Conservation (phyloP, 768 basidiomycete genomes). For the Dentipellis sp. region DNA sequence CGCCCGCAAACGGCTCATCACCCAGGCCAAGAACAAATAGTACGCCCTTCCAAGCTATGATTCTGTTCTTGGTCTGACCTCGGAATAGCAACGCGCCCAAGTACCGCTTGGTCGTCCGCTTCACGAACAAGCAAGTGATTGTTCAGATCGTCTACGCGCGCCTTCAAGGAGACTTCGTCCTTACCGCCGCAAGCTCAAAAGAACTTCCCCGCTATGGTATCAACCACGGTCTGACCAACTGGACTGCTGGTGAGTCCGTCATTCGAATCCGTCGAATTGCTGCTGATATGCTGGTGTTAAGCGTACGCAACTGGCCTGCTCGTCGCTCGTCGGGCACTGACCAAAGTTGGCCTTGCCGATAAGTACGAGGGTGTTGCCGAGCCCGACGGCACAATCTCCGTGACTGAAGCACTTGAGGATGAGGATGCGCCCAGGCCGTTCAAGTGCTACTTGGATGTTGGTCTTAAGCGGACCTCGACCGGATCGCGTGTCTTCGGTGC, state of each 20-base stretch:
- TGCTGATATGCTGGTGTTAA: constrained; percentile 17
- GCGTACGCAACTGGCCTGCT: constrained; percentile 98
- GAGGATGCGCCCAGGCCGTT: constrained; percentile 98
- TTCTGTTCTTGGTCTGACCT: not conserved
- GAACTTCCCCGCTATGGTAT: constrained; percentile 96
- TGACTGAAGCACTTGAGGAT: constrained; percentile 82
- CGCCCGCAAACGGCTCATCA: constrained; percentile 92
- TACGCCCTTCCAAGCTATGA: constrained; percentile 23
- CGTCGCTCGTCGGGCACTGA: constrained; percentile 86
- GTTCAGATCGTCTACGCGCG: constrained; percentile 95
- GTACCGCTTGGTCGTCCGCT: constrained; percentile 97
- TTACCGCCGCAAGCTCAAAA: constrained; percentile 78
- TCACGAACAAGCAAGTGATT: constrained; percentile 96
- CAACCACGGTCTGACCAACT: constrained; percentile 97
- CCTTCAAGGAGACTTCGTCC: constrained; percentile 92
- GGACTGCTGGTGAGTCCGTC: constrained; percentile 72
- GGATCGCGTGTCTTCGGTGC: constrained; percentile 97
- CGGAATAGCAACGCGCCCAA: constrained; percentile 79
- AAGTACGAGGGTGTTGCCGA: constrained; percentile 94
- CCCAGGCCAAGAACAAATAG: constrained; percentile 99
- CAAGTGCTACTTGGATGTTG: constrained; percentile 98
- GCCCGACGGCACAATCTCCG: constrained; percentile 75
- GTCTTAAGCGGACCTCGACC: constrained; percentile 94
- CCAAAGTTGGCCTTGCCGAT: constrained; percentile 93
- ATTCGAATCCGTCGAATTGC: no score